Evolutionary conservation across 2,329 filamentous ascomycete genomes (phyloP), one percentile per base, ranked within the genome.

Genomic region (Aspergillus thermomutatus): DNA sequence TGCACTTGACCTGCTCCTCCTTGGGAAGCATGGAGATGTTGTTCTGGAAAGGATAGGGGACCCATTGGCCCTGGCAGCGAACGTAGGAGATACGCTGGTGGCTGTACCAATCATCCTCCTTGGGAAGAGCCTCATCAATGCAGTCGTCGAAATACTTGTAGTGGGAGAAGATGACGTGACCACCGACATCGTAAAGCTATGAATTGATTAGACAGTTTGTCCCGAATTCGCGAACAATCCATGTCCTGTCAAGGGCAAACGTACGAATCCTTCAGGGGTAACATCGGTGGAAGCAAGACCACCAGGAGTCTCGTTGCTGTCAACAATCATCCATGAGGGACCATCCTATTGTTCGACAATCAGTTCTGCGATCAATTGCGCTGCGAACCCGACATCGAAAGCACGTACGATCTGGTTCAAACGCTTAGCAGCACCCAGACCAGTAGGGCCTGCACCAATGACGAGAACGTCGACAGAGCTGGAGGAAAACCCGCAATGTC

Each of bases 61-160:
- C 94, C 94, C 94, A 99, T 72, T 91, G 84, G 66, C 84, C 83
- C 87, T 96, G 93, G 88, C 92, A 97, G 74, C 94, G 92, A 68
- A 99, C 93, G 77, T 99, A 99, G 62, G 94, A 99, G 79, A 99
- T 94, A 75, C 94, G 92, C 83, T 99, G 89, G 82, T 99, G 94
- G 64, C 87, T 91, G 80, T 89, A 97, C 94, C 94, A 99, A 81
- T 99, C 94, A 58, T 91, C 88, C 58, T 92, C 86, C 72, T 91
- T 91, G 70, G 94, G 94, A 45, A 99, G 87, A 53, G 94, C 94
- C 83, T 99, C 94, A 76, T 97, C 86, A 74, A 99, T 88, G 82
- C 91, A 95, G 83, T 99, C 94, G 80, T 99, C 94, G 77, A 99
- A 99, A 87, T 99, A 99, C 82, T 97, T 97, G 89, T 99, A 99